A percentile compares a stretch with the other conserved stretches of the same genome.
These are phyloP conservation scores for Ramicandelaber brevisporus DNA, from an alignment of 192 early-diverging fungal genomes.

Conservation along the genomic window DNA sequence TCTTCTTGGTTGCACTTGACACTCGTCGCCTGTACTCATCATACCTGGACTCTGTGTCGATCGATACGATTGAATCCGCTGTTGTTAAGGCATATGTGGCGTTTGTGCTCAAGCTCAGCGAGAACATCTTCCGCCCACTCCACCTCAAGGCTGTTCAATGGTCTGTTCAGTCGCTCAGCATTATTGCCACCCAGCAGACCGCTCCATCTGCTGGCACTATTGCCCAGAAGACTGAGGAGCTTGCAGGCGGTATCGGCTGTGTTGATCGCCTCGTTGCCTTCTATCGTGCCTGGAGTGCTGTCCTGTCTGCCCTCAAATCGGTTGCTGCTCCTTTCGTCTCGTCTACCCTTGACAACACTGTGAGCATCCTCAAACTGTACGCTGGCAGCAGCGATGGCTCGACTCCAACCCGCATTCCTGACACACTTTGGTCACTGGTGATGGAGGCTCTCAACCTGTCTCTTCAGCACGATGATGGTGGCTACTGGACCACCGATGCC, in stretches of 20 bases:
- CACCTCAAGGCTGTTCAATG: constrained; percentile 59
- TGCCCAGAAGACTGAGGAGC: constrained; percentile 18
- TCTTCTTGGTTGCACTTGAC: constrained; percentile 49
- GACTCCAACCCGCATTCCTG: constrained; percentile 10
- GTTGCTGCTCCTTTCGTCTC: constrained; percentile 59
- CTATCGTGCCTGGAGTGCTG: constrained; percentile 10
- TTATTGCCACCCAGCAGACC: constrained; percentile 2
- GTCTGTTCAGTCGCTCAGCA: constrained; percentile 23
- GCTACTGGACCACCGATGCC: constrained; percentile 38
- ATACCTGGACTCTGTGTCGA: constrained; percentile 8
- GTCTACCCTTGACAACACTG: constrained; percentile 42
- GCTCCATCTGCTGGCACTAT: constrained; percentile 4
- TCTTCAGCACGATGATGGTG: constrained; percentile 35
- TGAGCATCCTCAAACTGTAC: constrained; percentile 25
- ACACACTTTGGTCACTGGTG: constrained; percentile 44
- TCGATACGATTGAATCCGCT: constrained; percentile 32
- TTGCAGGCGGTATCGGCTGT: constrained; percentile 8
- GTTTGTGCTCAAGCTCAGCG: constrained; percentile 77
- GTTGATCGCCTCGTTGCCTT: constrained; percentile 10
- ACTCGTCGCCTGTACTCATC: constrained; percentile 15
- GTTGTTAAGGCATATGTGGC: constrained; percentile 53
- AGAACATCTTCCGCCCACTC: constrained; percentile 79
- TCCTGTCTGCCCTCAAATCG: constrained; percentile 18
- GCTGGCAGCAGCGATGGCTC: constrained; percentile 4
- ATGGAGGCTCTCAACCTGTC: constrained; percentile 38